A percentile compares a stretch with the other conserved stretches of the same genome.
phyloP scores from a whole-genome alignment of 352 stramenopile species.

The Globisporangium mamillatum region DNA sequence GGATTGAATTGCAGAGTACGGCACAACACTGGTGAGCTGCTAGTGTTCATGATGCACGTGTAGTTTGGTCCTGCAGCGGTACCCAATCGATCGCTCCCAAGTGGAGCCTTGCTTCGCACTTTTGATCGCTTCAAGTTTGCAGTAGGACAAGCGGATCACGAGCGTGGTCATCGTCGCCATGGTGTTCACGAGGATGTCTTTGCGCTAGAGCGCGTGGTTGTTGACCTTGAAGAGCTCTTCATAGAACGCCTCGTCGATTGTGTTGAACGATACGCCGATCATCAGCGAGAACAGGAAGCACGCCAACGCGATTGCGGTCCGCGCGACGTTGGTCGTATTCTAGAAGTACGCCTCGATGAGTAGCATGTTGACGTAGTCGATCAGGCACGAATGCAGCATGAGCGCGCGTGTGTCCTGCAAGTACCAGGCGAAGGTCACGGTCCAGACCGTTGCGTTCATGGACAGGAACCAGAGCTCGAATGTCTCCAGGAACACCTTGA shows the following conservation, averaged over 20 bases:
- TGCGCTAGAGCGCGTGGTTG: not conserved
- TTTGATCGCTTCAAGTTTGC: not conserved
- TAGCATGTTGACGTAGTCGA: conserved; percentile 19
- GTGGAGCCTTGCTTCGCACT: not conserved
- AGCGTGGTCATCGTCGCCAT: conserved; percentile 12
- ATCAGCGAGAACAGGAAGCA: conserved; percentile 10
- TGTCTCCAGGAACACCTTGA: conserved; percentile 9
- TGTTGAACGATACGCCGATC: not conserved
- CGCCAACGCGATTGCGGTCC: not conserved
- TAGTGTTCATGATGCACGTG: not conserved
- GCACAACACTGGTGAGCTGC: not conserved
- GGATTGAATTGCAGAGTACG: not conserved
- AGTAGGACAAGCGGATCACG: not conserved
- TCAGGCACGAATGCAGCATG: not conserved
- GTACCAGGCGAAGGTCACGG: not conserved
- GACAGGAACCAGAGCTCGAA: conserved; percentile 19
- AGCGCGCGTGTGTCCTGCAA: conserved; percentile 11
- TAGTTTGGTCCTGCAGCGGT: not conserved
- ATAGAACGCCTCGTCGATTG: not conserved
- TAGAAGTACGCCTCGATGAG: conserved; percentile 21
- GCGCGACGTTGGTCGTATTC: conserved; percentile 7
- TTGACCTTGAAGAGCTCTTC: not conserved
- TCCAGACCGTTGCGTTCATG: conserved; percentile 12
- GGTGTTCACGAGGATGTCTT: conserved; percentile 14
- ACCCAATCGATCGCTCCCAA: conserved; percentile 2